Base-by-base conservation (phyloP, 1,284 basidiomycete genomes). In the Ganoderma resinaceum region DNA sequence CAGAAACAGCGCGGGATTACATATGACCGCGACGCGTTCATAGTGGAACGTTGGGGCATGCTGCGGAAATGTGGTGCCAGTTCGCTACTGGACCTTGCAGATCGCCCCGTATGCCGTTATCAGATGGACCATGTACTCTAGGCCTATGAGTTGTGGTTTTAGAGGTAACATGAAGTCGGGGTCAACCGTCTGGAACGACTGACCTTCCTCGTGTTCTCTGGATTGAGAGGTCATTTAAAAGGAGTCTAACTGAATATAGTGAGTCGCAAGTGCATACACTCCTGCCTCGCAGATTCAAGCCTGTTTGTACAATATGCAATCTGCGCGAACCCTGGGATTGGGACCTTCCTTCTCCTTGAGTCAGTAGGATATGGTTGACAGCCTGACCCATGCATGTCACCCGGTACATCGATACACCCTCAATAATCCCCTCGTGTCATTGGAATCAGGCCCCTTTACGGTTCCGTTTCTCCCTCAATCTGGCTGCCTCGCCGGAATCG, bases 331-430 rank as follows among this genome's bases (percentile, higher is more conserved):
- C n/a, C n/a, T n/a, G 8, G 29, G 5, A 18, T 6, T 26, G 14
- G 16, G 29, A 33, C 18, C 18, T 33, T 33, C 3, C 16, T 55
- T 55, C 3, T 53, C 29, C 26, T 18, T 29, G 26, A 16, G 52
- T 29, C 52, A 53, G 6, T 23, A 16, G 12, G 29, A 11, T 5
- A 18, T 26, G 7, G 23, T 7, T 26, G 52, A 46, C 3, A 14
- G n/a, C n/a, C n/a, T n/a, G 12, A 31, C 23, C 23, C 5, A 49
- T 55, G 14, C 46, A 78, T 76, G 66, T 78, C 18, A 75, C 73
- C 3, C 62, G 76, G 43, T 75, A 77, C 55, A 68, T 72, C 57
- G 77, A 77, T 67, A 68, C 63, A 78, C 77, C 68, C 64, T 77
- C 1, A 76, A 75, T 71, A 72, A 73, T 42, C 66, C 77, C n/a